Conservation (phyloP, 441 rosid species). For the Populus hybrid region DNA sequence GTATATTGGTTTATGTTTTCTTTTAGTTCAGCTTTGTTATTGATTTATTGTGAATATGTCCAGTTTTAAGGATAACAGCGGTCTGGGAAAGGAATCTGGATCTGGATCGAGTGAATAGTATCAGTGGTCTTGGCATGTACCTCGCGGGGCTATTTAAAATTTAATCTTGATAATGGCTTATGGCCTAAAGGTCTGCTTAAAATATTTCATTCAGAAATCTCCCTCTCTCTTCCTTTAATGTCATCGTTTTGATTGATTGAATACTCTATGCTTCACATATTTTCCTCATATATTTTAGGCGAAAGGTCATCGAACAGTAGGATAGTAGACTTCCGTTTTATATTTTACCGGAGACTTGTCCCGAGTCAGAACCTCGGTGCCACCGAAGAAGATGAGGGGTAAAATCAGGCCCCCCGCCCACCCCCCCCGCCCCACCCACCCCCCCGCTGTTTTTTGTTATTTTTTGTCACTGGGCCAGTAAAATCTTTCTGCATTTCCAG, state of each 20-base stretch:
- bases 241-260: not conserved
- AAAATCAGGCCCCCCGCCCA: too few relatives aligned
- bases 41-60: not conserved
- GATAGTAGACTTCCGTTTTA: too few relatives aligned
- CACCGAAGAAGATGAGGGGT: too few relatives aligned
- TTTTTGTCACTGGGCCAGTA: too few relatives aligned
- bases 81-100: conserved; percentile 3
- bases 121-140: conserved; percentile 1
- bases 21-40: not conserved
- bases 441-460: too few relatives aligned
- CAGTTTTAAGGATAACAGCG: conserved; percentile 6
- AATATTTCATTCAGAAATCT: not conserved
- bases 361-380: too few relatives aligned
- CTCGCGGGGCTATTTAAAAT: not conserved
- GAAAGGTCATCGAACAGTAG: too few relatives aligned
- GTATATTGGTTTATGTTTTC: not conserved
- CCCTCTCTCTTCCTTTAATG: not conserved
- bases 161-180: not conserved
- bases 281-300: too few relatives aligned
- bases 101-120: not conserved
- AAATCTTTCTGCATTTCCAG: not conserved
- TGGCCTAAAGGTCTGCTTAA: not conserved
- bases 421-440: too few relatives aligned
- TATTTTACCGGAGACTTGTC: too few relatives aligned
- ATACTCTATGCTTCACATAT: not conserved